These are phyloP conservation scores for Tothia fuscella DNA, from an alignment of 2,329 filamentous ascomycete species.

Conservation along the genomic window DNA sequence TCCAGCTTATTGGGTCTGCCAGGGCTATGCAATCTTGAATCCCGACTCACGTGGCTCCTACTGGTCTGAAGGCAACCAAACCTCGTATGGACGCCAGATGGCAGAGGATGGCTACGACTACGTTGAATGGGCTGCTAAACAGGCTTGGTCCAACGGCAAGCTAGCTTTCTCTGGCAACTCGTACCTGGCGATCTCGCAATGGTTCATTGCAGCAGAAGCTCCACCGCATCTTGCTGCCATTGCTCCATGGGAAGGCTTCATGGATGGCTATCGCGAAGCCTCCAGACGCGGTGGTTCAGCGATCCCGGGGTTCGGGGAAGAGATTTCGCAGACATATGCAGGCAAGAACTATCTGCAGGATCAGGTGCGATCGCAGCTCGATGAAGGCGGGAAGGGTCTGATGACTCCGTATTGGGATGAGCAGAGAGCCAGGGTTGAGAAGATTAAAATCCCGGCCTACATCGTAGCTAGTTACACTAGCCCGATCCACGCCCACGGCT, in stretches of 20 bases:
- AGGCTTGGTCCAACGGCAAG: slow-evolving; percentile 34
- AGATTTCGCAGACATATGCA: slow-evolving; percentile 23
- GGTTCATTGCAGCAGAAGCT: slow-evolving; percentile 30
- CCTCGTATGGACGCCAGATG: slow-evolving; percentile 30
- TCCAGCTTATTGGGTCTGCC: slow-evolving; percentile 23
- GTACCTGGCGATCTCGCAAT: slow-evolving; percentile 30
- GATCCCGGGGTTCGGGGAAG: slow-evolving; percentile 11
- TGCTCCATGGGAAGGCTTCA: slow-evolving; percentile 36
- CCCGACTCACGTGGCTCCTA: slow-evolving; percentile 22
- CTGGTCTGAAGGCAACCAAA: slow-evolving; percentile 25
- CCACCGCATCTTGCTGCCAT: slow-evolving; percentile 33
- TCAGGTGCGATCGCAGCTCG: slow-evolving; percentile 16
- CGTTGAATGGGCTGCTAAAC: slow-evolving; percentile 29
- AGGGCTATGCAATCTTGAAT: slow-evolving; percentile 25
- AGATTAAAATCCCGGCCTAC: slow-evolving; percentile 17
- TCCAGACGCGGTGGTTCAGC: neutral
- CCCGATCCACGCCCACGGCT: slow-evolving; percentile 16
- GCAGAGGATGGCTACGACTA: slow-evolving; percentile 33
- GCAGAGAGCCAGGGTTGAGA: slow-evolving; percentile 15
- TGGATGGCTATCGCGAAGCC: slow-evolving; percentile 34
- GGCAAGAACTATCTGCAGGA: slow-evolving; percentile 10
- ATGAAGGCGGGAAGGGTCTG: slow-evolving; percentile 26
- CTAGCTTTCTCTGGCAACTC: slow-evolving; percentile 35
- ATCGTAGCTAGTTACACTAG: slow-evolving; percentile 15
- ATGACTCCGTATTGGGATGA: slow-evolving; percentile 17